A percentile compares a stretch with the other conserved stretches of the same genome.
phyloP scores from a whole-genome alignment of 2,329 filamentous ascomycete species.

The Phialophora chinensis region DNA sequence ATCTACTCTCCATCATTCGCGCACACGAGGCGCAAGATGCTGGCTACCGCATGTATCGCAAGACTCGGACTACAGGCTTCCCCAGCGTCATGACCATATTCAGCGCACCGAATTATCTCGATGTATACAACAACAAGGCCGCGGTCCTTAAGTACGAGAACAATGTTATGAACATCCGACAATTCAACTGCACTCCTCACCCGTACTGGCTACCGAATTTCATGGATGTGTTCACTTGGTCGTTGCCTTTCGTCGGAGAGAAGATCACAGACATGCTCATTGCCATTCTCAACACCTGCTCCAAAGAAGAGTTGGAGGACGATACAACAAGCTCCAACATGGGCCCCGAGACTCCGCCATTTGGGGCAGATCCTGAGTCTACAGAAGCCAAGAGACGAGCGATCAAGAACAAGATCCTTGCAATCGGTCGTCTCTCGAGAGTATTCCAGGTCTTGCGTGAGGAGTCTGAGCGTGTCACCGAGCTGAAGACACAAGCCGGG shows the following conservation, averaged over 20 bases:
- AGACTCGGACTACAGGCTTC: constrained; percentile 96
- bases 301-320: constrained; percentile 96
- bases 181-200: constrained; percentile 99
- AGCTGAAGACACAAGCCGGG: constrained; percentile 95
- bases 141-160: constrained; percentile 99
- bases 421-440: constrained; percentile 92
- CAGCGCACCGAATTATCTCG: constrained; percentile 97
- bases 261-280: constrained; percentile 99
- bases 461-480: constrained; percentile 94
- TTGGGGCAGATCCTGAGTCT: constrained; percentile 75
- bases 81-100: constrained; percentile 99
- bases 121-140: constrained; percentile 99
- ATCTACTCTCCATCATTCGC: constrained; percentile 92
- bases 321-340: constrained; percentile 76
- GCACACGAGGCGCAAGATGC: constrained; percentile 98
- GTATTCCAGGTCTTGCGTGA: constrained; percentile 98
- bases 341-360: constrained; percentile 75
- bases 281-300: constrained; percentile 96
- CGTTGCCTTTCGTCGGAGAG: constrained; percentile 95
- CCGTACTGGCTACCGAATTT: constrained; percentile 99
- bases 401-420: constrained; percentile 99
- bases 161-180: constrained; percentile 99
- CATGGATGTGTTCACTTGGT: constrained; percentile 99
- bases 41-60: constrained; percentile 98
- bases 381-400: constrained; percentile 93